A percentile compares a stretch with the other conserved stretches of the same genome.
phyloP scores from a whole-genome alignment of 345 rosid species.

The Corymbia maculata region DNA sequence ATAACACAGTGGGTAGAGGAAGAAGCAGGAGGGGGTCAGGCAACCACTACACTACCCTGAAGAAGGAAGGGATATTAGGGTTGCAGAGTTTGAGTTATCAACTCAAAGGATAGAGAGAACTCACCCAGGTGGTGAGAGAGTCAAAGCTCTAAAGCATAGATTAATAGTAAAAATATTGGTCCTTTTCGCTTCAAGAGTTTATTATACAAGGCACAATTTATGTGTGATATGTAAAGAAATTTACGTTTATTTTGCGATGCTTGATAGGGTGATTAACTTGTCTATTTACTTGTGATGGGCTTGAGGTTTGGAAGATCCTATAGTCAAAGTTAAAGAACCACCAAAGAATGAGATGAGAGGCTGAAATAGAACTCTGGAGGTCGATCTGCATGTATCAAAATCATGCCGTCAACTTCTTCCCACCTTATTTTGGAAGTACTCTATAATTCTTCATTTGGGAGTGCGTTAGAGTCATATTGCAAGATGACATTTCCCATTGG shows the following conservation, averaged over 20 bases:
- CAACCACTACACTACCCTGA: too few relatives aligned
- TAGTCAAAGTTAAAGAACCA: not conserved
- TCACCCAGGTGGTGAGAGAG: too few relatives aligned
- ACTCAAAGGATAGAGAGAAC: too few relatives aligned
- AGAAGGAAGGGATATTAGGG: too few relatives aligned
- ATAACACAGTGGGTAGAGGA: too few relatives aligned
- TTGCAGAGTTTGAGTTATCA: too few relatives aligned
- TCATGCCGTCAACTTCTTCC: not conserved
- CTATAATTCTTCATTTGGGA: not conserved
- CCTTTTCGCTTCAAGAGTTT: not conserved
- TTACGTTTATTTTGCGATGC: not conserved
- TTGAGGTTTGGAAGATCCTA: not conserved
- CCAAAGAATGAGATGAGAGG: not conserved
- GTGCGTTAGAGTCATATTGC: not conserved
- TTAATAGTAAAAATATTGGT: not conserved
- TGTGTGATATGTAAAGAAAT: not conserved
- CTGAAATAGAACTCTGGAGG: not conserved
- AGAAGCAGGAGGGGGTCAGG: too few relatives aligned
- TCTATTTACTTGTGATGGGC: not conserved
- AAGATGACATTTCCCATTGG: not conserved
- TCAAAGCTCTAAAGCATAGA: not conserved
- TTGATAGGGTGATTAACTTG: not conserved
- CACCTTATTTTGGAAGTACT: not conserved
- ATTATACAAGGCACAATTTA: not conserved
- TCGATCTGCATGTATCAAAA: not conserved